Percentiles rank a stretch among this genome's conserved stretches.
These are phyloP conservation scores for Volvariella volvacea DNA, from an alignment of 1,284 basidiomycete species.

Conservation along the genomic window DNA sequence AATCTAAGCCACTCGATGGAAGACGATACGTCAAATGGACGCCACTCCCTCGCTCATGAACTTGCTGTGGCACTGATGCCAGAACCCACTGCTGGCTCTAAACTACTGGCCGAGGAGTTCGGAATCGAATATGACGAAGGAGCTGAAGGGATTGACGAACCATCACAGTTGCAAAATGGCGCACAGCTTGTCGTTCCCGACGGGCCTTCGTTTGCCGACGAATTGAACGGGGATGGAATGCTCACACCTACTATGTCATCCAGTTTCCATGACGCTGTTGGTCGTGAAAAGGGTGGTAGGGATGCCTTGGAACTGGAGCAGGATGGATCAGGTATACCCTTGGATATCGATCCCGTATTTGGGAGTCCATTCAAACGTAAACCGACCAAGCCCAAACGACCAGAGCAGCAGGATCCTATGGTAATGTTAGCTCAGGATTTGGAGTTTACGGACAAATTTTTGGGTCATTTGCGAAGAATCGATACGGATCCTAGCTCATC, in stretches of 20 bases:
- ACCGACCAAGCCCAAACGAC: slow-evolving; percentile 22
- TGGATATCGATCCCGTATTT: slow-evolving; percentile 39
- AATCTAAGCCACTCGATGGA: slow-evolving; percentile 16
- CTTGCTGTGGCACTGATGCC: slow-evolving; percentile 78
- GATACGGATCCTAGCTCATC: slow-evolving; percentile 46
- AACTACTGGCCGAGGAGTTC: slow-evolving; percentile 74
- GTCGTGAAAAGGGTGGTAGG: slow-evolving; percentile 16
- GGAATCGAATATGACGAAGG: slow-evolving; percentile 83
- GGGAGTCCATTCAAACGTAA: slow-evolving; percentile 26
- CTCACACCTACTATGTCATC: slow-evolving; percentile 11
- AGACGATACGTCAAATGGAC: slow-evolving; percentile 29
- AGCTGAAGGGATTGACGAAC: slow-evolving; percentile 70
- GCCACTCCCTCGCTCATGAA: slow-evolving; percentile 75
- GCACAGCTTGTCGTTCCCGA: slow-evolving; percentile 20
- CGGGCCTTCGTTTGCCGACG: slow-evolving; percentile 29
- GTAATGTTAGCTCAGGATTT: slow-evolving; percentile 64
- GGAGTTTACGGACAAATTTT: slow-evolving; percentile 70
- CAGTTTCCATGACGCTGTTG: slow-evolving; percentile 18
- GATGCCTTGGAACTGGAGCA: slow-evolving; percentile 7
- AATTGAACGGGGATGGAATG: slow-evolving; percentile 16
- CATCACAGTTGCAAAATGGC: slow-evolving; percentile 16
- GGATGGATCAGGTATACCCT: slow-evolving; percentile 12
- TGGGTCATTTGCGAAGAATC: slow-evolving; percentile 60
- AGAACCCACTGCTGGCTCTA: slow-evolving; percentile 68
- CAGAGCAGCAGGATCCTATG: slow-evolving; percentile 60